A percentile compares a stretch with the other conserved stretches of the same genome.
Conservation (phyloP, 2,329 filamentous ascomycete genomes). For the Fusarium duplospermum region DNA sequence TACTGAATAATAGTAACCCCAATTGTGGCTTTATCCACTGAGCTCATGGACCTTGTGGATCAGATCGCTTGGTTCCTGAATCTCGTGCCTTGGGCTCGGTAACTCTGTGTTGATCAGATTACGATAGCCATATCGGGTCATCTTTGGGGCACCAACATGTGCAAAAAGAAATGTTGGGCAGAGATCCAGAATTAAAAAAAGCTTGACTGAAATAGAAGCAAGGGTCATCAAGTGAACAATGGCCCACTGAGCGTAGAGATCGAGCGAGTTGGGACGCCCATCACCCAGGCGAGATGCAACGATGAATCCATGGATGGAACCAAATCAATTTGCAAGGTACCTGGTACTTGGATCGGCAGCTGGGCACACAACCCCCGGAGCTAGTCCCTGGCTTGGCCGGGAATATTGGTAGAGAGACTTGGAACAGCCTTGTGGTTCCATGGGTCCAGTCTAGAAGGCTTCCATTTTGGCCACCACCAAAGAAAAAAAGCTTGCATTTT, state of each 20-base stretch:
- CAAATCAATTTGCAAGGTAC: neutral
- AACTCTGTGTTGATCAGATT: constrained; percentile 7
- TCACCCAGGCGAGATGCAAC: neutral
- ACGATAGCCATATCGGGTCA: constrained; percentile 1
- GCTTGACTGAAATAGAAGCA: constrained; percentile 3
- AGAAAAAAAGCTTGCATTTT: constrained; percentile 4
- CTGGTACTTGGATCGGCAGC: constrained; percentile 3
- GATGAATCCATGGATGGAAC: neutral
- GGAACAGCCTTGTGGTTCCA: constrained; percentile 14
- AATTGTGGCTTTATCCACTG: neutral
- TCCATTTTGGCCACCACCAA: constrained; percentile 30
- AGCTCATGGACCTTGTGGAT: constrained; percentile 4
- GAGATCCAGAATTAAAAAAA: constrained; percentile 1
- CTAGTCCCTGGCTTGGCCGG: constrained; percentile 27
- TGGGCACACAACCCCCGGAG: neutral
- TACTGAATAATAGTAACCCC: neutral
- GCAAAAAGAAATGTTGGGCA: constrained; percentile 5
- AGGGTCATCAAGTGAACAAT: neutral
- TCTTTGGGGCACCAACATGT: neutral
- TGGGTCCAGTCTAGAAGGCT: constrained; percentile 30
- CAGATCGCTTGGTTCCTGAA: constrained; percentile 14
- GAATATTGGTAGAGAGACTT: constrained; percentile 19
- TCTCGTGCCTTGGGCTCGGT: neutral
- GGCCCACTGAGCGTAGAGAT: neutral
- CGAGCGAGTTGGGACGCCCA: neutral